Conservation (phyloP, 2,329 filamentous ascomycete species). For the Neurospora crassa region DNA sequence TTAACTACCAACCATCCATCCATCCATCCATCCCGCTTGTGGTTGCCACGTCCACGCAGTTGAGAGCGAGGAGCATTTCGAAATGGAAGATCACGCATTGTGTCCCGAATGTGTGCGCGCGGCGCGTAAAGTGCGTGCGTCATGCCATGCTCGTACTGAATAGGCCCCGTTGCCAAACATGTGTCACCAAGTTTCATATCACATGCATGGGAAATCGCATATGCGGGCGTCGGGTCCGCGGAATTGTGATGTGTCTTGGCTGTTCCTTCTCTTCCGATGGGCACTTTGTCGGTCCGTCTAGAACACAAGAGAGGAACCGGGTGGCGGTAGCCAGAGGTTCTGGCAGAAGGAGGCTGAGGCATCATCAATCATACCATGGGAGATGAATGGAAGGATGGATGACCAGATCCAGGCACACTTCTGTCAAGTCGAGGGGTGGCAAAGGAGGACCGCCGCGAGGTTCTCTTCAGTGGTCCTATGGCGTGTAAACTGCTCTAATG, state of each 20-base stretch:
- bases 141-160: not conserved
- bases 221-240: not conserved
- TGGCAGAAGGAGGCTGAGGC: not conserved
- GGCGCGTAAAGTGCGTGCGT: not conserved
- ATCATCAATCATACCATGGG: not conserved
- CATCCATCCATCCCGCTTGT: not conserved
- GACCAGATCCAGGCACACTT: not conserved
- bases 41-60: not conserved
- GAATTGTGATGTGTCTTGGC: not conserved
- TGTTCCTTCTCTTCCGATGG: not conserved
- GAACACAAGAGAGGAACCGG: not conserved
- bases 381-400: not conserved
- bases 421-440: not conserved
- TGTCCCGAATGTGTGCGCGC: not conserved
- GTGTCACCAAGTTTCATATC: not conserved
- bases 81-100: not conserved
- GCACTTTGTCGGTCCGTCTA: not conserved
- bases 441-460: not conserved
- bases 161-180: not conserved
- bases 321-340: not conserved
- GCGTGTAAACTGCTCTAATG: not conserved
- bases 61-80: not conserved
- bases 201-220: not conserved
- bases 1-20: not conserved
- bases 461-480: not conserved